Evolutionary conservation across 371 early-diverging fungal species (phyloP), one percentile per base, ranked within the genome.

Genomic region (Umbelopsis sp.): DNA sequence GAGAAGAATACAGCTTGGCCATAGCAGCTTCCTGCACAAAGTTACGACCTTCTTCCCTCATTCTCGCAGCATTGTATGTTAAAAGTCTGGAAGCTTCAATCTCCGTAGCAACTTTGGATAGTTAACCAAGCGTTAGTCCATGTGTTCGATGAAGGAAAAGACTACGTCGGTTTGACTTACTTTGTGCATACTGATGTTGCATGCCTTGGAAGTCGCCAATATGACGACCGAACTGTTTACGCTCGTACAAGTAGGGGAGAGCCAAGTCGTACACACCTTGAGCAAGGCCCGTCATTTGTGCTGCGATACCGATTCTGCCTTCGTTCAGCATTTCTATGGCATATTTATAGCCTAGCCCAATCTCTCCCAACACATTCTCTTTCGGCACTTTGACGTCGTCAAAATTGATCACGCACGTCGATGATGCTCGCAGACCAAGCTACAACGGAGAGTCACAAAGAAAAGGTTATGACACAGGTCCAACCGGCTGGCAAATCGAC

Each of bases 241-340:
- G 89, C 83, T 99, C 91, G 85, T 94, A 93, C 77, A 94, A 84
- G 80, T 98, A 99, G 22, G 96, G 96, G 72, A 98, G 69, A 12
- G 96, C 93, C 68, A 84, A 77, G 79, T 98, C 97, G 67, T 90
- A 93, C 24, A 91, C 97, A 32, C 99, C 99, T 80, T 98, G 98
- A 12, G 98, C 98, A 67, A 96, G 80, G 50, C 99, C 99, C 62
- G 97, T 79, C 99, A 97, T 97, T 80, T 98, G 98, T 35, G 97
- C 97, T 41, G 97, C 96, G 81, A 97, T 97, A 72, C 99, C 99
- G 63, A 99, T 95, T 79, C 99, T 93, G 22, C 99, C 99, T 81
- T 98, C 99, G 87, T 99, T 99, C 74, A 99, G 87, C 51, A 96
- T 96, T 76, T 97, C 97, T 70, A 99, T 99, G 68, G 99, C 98